phyloP scores from a whole-genome alignment of 768 basidiomycete species.

The Galerina marginata region DNA sequence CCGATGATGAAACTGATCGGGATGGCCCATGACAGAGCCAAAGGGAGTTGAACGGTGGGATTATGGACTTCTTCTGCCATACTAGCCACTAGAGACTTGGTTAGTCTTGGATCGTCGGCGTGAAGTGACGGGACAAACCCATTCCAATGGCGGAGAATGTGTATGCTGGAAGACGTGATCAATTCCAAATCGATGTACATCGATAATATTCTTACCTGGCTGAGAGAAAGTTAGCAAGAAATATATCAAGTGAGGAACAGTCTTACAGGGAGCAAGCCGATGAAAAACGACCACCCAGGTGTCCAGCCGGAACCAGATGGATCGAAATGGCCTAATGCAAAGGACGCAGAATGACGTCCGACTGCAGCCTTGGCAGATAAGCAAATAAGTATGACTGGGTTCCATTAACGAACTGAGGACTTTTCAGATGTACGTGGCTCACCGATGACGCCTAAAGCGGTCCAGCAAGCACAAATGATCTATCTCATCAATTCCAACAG shows the following conservation, averaged over 20 bases:
- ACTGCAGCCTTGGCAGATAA: conserved; percentile 61
- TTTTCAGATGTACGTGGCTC: neutral
- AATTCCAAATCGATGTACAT: neutral
- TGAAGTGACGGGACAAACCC: conserved; percentile 41
- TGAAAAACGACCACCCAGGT: conserved; percentile 72
- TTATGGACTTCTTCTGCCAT: conserved; percentile 74
- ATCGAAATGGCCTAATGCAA: conserved; percentile 64
- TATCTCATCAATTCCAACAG: conserved; percentile 26
- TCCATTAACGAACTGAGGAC: neutral
- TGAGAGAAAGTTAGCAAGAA: conserved; percentile 17
- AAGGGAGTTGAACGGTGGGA: conserved; percentile 58
- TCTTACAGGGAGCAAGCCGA: conserved; percentile 62
- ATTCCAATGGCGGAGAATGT: conserved; percentile 66
- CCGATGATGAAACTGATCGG: conserved; percentile 59
- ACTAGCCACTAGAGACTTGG: conserved; percentile 51
- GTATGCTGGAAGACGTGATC: conserved; percentile 40
- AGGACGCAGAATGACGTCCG: conserved; percentile 58
- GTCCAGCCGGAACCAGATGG: conserved; percentile 70
- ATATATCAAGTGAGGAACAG: neutral
- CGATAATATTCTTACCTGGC: conserved; percentile 35
- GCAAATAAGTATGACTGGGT: conserved; percentile 57
- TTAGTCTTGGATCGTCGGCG: neutral
- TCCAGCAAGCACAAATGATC: conserved; percentile 68
- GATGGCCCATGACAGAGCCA: conserved; percentile 57
- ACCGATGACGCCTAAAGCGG: conserved; percentile 61